Conservation (phyloP, 345 rosid species). For the Aquilaria sinensis region DNA sequence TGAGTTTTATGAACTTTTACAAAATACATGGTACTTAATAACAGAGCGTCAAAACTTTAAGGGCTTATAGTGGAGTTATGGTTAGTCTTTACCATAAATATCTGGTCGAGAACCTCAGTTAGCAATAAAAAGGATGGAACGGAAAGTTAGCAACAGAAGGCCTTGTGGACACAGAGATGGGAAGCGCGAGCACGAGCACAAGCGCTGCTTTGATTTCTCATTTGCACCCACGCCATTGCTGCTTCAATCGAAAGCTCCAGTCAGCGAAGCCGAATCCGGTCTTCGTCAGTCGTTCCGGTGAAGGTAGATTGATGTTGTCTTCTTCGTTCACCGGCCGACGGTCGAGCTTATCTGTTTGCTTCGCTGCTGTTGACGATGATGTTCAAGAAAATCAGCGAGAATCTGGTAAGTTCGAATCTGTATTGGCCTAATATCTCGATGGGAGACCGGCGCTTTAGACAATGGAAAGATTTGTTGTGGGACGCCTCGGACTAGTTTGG, state of each 20-base stretch:
- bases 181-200: conserved; percentile 60
- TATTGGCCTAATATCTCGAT: too few relatives aligned
- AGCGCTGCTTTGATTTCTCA: conserved; percentile 51
- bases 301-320: conserved; percentile 23
- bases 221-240: conserved; percentile 39
- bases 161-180: neutral
- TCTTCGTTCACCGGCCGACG: conserved; percentile 23
- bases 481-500: too few relatives aligned
- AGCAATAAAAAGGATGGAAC: too few relatives aligned
- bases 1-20: too few relatives aligned
- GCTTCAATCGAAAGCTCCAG: conserved; percentile 21
- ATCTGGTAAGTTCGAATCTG: neutral
- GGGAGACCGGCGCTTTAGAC: too few relatives aligned
- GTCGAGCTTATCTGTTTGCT: conserved; percentile 21
- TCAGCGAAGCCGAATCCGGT: conserved; percentile 21
- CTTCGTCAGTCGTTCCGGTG: conserved; percentile 19
- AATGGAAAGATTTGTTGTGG: too few relatives aligned
- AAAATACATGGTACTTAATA: too few relatives aligned
- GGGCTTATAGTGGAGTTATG: too few relatives aligned
- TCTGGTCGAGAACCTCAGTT: too few relatives aligned
- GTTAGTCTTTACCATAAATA: too few relatives aligned
- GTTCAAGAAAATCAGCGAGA: conserved; percentile 34
- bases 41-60: too few relatives aligned
- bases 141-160: neutral
- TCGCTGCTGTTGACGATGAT: conserved; percentile 51